Conservation (phyloP, 768 basidiomycete genomes). For the Phaffia australis region DNA sequence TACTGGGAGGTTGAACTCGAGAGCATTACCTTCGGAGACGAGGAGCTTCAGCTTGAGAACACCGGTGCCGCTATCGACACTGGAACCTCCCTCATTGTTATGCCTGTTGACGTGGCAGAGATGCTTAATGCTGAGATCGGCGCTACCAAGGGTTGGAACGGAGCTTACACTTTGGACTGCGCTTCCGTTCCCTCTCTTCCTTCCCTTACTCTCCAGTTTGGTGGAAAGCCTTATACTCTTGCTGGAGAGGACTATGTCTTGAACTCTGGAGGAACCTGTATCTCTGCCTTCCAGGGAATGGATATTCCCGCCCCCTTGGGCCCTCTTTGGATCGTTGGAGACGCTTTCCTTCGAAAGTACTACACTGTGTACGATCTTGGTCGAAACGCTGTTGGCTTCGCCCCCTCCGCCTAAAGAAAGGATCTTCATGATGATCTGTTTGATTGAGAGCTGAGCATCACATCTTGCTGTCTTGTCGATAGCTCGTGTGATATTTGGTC, state of each 20-base stretch:
- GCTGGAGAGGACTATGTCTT: slow-evolving; percentile 54
- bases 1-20: slow-evolving; percentile 98
- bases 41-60: slow-evolving; percentile 77
- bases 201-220: slow-evolving; percentile 70
- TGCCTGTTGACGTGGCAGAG: slow-evolving; percentile 90
- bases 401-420: slow-evolving; percentile 36
- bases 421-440: no score
- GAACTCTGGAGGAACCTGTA: slow-evolving; percentile 80
- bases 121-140: slow-evolving; percentile 85
- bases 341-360: slow-evolving; percentile 28
- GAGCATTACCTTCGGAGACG: slow-evolving; percentile 72
- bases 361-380: slow-evolving; percentile 41
- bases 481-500: no score
- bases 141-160: slow-evolving; percentile 88
- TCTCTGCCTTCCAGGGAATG: slow-evolving; percentile 82
- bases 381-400: slow-evolving; percentile 71
- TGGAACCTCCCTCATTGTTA: slow-evolving; percentile 30
- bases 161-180: slow-evolving; percentile 82
- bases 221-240: slow-evolving; percentile 47
- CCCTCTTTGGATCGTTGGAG: slow-evolving; percentile 53
- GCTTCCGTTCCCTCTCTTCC: slow-evolving; percentile 72
- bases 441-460: no score
- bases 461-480: no score
- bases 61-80: slow-evolving; percentile 53
- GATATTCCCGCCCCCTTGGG: slow-evolving; percentile 55